phyloP scores from a whole-genome alignment of 768 basidiomycete genomes.

The Terana coerulea region DNA sequence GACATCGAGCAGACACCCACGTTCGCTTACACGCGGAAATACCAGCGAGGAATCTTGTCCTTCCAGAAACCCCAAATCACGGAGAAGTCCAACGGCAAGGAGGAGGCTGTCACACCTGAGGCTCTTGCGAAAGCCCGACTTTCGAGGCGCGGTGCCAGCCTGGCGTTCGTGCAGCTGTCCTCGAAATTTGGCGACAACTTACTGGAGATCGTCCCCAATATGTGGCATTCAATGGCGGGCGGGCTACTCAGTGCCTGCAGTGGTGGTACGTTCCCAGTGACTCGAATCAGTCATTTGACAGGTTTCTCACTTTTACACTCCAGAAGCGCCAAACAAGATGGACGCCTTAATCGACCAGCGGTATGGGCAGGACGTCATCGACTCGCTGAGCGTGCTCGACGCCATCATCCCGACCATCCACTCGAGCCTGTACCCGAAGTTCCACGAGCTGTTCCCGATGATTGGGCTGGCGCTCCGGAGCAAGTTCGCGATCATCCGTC shows the following conservation, averaged over 20 bases:
- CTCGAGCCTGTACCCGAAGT: slow-evolving; percentile 60
- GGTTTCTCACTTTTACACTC: not conserved
- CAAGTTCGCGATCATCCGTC: slow-evolving; percentile 84
- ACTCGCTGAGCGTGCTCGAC: slow-evolving; percentile 87
- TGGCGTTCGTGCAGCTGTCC: slow-evolving; percentile 80
- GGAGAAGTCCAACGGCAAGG: slow-evolving; percentile 30
- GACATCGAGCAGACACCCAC: slow-evolving; percentile 88
- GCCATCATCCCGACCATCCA: slow-evolving; percentile 77
- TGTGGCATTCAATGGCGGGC: slow-evolving; percentile 92
- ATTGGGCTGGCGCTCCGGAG: slow-evolving; percentile 78
- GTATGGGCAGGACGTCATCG: slow-evolving; percentile 86
- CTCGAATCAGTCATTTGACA: not conserved
- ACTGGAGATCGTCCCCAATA: slow-evolving; percentile 79
- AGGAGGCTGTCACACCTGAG: slow-evolving; percentile 39
- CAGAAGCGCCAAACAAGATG: slow-evolving; percentile 54
- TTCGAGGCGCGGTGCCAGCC: slow-evolving; percentile 79
- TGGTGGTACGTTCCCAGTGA: slow-evolving; percentile 46
- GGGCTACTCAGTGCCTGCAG: slow-evolving; percentile 67
- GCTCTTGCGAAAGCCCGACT: slow-evolving; percentile 64
- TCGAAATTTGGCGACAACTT: slow-evolving; percentile 68
- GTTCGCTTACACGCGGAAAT: slow-evolving; percentile 64
- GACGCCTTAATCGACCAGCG: slow-evolving; percentile 68
- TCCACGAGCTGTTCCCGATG: slow-evolving; percentile 71
- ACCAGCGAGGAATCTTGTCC: slow-evolving; percentile 72
- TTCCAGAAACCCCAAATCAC: slow-evolving; percentile 45